phyloP scores from a whole-genome alignment of 1,139 yeast species.

The Saccharomyces hybrid region DNA sequence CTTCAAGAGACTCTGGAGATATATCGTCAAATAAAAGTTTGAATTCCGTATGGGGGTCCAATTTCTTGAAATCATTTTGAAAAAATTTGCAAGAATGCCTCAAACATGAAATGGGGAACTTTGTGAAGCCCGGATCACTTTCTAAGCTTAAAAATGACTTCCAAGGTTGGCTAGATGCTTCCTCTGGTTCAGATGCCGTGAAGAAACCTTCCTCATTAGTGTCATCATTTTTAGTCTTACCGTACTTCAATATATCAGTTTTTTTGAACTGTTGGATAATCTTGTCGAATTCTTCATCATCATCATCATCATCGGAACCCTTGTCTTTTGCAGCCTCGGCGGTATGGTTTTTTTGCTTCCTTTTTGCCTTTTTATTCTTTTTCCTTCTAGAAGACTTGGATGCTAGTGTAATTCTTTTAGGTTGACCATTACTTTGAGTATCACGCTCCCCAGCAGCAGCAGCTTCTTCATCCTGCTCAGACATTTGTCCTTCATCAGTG shows the following conservation, averaged over 20 bases:
- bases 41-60: conserved; percentile 79
- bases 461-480: conserved; percentile 7
- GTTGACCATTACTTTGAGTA: conserved; percentile 7
- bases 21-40: conserved; percentile 65
- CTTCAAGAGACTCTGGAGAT: conserved; percentile 60
- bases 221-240: conserved; percentile 7
- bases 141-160: neutral
- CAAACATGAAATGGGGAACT: conserved; percentile 38
- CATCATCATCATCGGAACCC: conserved; percentile 23
- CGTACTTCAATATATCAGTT: conserved; percentile 15
- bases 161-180: conserved; percentile 1
- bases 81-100: conserved; percentile 37
- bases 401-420: conserved; percentile 5
- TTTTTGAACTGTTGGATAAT: conserved; percentile 24
- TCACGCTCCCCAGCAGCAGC: conserved; percentile 6
- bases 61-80: conserved; percentile 40
- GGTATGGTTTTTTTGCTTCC: conserved; percentile 12
- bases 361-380: conserved; percentile 21
- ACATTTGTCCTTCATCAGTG: conserved; percentile 22
- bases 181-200: conserved; percentile 31
- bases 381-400: conserved; percentile 13
- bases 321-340: conserved; percentile 7
- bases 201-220: conserved; percentile 33
- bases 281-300: conserved; percentile 29
- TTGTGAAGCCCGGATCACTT: conserved; percentile 31